Evolutionary conservation across 192 early-diverging fungal genomes (phyloP), one percentile per base, ranked within the genome.

Genomic region (Fimicolochytrium jonesii): DNA sequence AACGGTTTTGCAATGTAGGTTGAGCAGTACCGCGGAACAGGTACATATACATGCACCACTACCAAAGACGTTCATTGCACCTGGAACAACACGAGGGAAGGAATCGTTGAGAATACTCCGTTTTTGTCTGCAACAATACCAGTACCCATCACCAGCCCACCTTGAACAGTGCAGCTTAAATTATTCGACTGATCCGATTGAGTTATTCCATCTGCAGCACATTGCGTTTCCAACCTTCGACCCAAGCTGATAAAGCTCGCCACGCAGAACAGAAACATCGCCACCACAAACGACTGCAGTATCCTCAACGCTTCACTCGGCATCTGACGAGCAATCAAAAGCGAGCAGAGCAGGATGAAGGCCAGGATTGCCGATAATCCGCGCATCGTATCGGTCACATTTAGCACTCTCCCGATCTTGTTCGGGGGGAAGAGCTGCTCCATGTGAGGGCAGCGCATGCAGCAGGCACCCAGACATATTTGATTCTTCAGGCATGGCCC

Each of bases 331-430:
- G 46, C 13, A 4, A 59, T 6, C 4, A 30, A 17, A 28, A 42
- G 46, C 9, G 57, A 59, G 34, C 43, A 18, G 41, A 59, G 30
- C n/a, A n/a, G n/a, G 32, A 59, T 46, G 20, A 59, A 41, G 9
- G 57, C 20, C 30, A 59, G 30, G 26, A 59, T 1, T 4, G 57
- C 57, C 22, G 57, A 59, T 5, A 59, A 11, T 5, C 42, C 57
- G 43, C 57, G 57, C n/a, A 59, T 6, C 17, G 57, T 6, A 23
- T 59, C 57, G 6, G 57, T 59, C 10, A 59, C 57, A n/a, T 28
- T 17, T 28, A 44, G 43, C 18, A 46, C 43, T 11, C 13, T 13
- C 22, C 15, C 6, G 5, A 59, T 23, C 20, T 45, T 59, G 3
- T 31, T 20, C 30, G 37, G 37, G 13, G 57, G 57, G 57, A 46